Evolutionary conservation across 2,329 filamentous ascomycete species (phyloP), one percentile per base, ranked within the genome.

Genomic region (Alternaria gansuensis): DNA sequence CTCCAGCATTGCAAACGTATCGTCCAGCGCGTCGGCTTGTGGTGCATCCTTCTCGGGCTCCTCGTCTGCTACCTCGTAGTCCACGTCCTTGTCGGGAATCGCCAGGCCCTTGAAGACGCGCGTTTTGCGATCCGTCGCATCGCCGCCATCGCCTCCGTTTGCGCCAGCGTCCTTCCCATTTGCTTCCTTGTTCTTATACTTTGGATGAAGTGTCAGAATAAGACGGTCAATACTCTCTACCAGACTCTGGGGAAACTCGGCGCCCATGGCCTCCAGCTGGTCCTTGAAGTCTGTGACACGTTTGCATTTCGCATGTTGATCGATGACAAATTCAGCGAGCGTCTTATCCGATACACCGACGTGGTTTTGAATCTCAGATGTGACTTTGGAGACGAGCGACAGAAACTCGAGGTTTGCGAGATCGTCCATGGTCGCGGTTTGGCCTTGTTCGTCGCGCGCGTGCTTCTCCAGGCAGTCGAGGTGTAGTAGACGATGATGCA

Each of bases 281-380:
- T 83, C 82, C 80, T 90, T 90, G 81, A 98, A 99, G 28, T 90
- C 88, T 51, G 84, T 78, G 56, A 91, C 82, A 28, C 85, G 85
- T 51, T 83, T 84, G 81, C 88, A 90, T 84, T 93, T 87, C 75
- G 90, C 80, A 70, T 96, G 92, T 75, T 97, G 90, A 62, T 91
- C 91, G 74, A 99, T 97, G 71, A 99, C 88, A 75, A 97, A 99
- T 79, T 99, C 95, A 68, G 95, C 93, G 26, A 99, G 87, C 5
- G 92, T 97, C 79, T 96, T 97, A 80, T 99, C 93, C 75, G 87
- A 90, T 70, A 97, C 88, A 55, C 93, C 92, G 59, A 98, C 80
- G 79, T 99, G 92, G 74, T 99, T 99, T 71, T 96, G 90, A 52
- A 99, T 84, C 79, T 99, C 95, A 17, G 91, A 94, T 13, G 93